phyloP scores from a whole-genome alignment of 768 basidiomycete genomes.

The Pleurotus djamor region DNA sequence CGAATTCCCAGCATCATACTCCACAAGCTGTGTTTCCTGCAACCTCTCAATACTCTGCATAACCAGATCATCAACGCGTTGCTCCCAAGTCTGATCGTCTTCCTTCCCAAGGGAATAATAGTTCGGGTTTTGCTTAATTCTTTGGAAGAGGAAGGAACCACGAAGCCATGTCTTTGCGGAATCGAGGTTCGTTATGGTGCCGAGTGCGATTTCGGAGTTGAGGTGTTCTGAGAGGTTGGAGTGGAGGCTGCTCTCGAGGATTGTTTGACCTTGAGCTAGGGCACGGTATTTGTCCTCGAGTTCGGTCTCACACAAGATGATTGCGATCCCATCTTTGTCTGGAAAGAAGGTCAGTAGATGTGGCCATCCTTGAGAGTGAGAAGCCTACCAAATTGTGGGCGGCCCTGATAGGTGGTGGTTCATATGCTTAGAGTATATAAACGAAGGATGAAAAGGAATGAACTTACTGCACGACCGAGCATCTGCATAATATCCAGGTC shows the following conservation, averaged over 20 bases:
- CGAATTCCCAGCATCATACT: slow-evolving; percentile 34
- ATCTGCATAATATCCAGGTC: slow-evolving; percentile 95
- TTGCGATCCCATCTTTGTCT: slow-evolving; percentile 83
- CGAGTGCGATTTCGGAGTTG: slow-evolving; percentile 87
- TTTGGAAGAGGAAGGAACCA: slow-evolving; percentile 82
- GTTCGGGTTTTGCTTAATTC: slow-evolving; percentile 80
- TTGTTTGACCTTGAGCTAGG: slow-evolving; percentile 67
- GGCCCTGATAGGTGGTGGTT: slow-evolving; percentile 47
- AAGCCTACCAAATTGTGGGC: slow-evolving; percentile 81
- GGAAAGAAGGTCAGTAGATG: slow-evolving; percentile 6
- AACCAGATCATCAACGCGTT: slow-evolving; percentile 73
- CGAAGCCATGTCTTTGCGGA: slow-evolving; percentile 83
- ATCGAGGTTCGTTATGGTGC: slow-evolving; percentile 69
- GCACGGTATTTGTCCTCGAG: slow-evolving; percentile 71
- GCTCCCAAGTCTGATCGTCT: slow-evolving; percentile 62
- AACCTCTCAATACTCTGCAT: slow-evolving; percentile 60
- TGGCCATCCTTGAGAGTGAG: not conserved
- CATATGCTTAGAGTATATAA: no score
- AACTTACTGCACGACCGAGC: slow-evolving; percentile 86
- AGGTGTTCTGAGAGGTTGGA: slow-evolving; percentile 84
- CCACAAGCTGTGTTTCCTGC: slow-evolving; percentile 57
- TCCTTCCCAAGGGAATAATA: slow-evolving; percentile 69
- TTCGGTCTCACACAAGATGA: slow-evolving; percentile 78
- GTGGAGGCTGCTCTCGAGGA: slow-evolving; percentile 87
- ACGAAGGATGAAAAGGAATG: not conserved